Base-by-base conservation (phyloP, 2,329 filamentous ascomycete species). In the Claviceps arundinis region DNA sequence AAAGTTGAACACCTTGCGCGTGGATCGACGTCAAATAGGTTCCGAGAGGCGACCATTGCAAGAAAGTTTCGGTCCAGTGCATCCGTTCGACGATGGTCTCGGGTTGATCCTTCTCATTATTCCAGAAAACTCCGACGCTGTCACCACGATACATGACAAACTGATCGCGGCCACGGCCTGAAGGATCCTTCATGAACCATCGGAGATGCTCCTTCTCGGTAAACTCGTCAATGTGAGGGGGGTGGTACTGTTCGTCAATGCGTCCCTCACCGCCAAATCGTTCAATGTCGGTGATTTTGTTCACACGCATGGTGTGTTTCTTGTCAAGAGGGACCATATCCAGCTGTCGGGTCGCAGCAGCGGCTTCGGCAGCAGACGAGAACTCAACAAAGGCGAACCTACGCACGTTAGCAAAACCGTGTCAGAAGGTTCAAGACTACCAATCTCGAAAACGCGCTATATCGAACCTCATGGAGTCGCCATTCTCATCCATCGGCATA, bases 381-480 rank as follows among this genome's bases (percentile, higher is more conserved):
- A 91, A 98, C 70, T 98, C 93, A 62, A 98, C 89, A 66, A 98
- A 98, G 54, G 93, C 93, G 65, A 94, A 98, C 58, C 89, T 95
- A 60, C 8, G 43, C 3, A 14, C 16, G 11, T 38, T 42, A 52
- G 45, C 34, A 43, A 24, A 41, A 16, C 38, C 6, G 47, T 17
- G 42, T 26, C 37, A 19, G 42, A 9, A 47, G 3, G n/a, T n/a
- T 13, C 6, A 37, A 40, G 38, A 17, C 19, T 22, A 17, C 26
- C 11, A 42, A 34, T 19, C 5, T 37, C 14, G 16, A 48, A n/a
- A 47, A 6, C 9, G 9, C 26, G 26, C 26, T 38, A 19, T 0
- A 50, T 72, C 80, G 60, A 77, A 95, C 89, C 85, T 85, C 73
- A 94, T 77, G 50, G 90, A 93, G 74, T 85, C 85, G 63, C 86